phyloP scores from a whole-genome alignment of 495 filamentous ascomycete species.

The Aspergillus avenaceus region DNA sequence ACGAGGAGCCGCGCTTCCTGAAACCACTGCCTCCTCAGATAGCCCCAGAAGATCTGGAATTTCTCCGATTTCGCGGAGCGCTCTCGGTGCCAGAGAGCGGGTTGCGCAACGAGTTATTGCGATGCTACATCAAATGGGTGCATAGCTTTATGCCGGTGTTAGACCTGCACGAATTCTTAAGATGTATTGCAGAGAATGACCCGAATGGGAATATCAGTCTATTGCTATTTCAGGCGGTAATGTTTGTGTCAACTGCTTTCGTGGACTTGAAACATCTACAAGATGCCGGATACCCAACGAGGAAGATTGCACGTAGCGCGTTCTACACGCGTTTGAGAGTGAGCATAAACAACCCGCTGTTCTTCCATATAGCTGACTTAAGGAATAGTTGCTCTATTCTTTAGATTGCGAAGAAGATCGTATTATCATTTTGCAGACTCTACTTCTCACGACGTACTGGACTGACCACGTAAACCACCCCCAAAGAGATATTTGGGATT shows the following conservation, averaged over 20 bases:
- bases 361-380: constrained; percentile 8
- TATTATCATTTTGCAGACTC: constrained; percentile 70
- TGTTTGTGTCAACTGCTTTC: constrained; percentile 76
- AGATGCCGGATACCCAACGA: constrained; percentile 61
- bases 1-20: constrained; percentile 50
- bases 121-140: constrained; percentile 75
- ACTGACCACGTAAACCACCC: constrained; percentile 63
- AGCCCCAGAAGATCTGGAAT: constrained; percentile 64
- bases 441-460: constrained; percentile 84
- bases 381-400: constrained; percentile 60
- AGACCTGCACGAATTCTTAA: constrained; percentile 67
- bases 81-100: constrained; percentile 60
- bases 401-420: constrained; percentile 81
- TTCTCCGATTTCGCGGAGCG: constrained; percentile 68
- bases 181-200: constrained; percentile 52
- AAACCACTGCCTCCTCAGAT: constrained; percentile 47
- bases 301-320: constrained; percentile 68
- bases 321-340: constrained; percentile 75
- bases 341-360: constrained; percentile 19
- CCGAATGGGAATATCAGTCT: constrained; percentile 65
- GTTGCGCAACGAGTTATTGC: constrained; percentile 67
- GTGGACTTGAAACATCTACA: constrained; percentile 65
- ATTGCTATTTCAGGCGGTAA: constrained; percentile 72
- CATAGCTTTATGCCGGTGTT: constrained; percentile 83
- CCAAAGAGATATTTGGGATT: constrained; percentile 77